Percentiles rank a stretch among this genome's conserved stretches.
Conservation (phyloP, 1,284 basidiomycete species). For the Cutaneotrichosporon mucoides region DNA sequence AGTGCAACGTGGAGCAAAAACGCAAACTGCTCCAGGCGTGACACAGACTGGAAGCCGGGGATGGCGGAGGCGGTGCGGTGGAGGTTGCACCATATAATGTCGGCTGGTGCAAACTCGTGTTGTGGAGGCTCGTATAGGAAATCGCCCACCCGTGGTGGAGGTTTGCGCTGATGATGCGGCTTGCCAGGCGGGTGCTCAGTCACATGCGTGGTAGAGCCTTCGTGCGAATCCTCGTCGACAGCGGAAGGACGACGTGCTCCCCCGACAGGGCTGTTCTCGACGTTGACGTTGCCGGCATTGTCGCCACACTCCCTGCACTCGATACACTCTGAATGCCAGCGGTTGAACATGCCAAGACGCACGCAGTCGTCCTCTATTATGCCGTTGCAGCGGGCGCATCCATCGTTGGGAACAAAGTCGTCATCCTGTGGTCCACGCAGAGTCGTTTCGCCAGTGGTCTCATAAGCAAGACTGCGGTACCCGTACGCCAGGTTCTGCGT, state of each 20-base stretch:
- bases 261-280: slow-evolving; percentile 2
- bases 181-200: slow-evolving; percentile 26
- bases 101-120: slow-evolving; percentile 22
- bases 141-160: slow-evolving; percentile 66
- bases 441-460: slow-evolving; percentile 80
- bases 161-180: slow-evolving; percentile 18
- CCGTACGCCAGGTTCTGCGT: slow-evolving; percentile 71
- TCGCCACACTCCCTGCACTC: slow-evolving; percentile 77
- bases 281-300: slow-evolving; percentile 56
- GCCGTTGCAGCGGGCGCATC: slow-evolving; percentile 80
- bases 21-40: slow-evolving; percentile 93
- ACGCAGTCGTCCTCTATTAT: slow-evolving; percentile 98
- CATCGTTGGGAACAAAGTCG: slow-evolving; percentile 58
- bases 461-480: slow-evolving; percentile 74
- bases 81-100: slow-evolving; percentile 66
- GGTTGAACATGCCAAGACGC: slow-evolving; percentile 83
- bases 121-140: slow-evolving; percentile 67
- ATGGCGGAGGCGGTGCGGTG: slow-evolving; percentile 65
- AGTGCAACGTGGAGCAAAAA: slow-evolving; percentile 95
- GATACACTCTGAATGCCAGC: slow-evolving; percentile 94
- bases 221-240: slow-evolving; percentile 12
- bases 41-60: slow-evolving; percentile 82
- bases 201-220: slow-evolving; percentile 40
- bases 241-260: not conserved
- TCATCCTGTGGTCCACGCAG: slow-evolving; percentile 53